Percentiles rank a stretch among this genome's conserved stretches.
These are phyloP conservation scores for Phialocephala sp. DNA, from an alignment of 2,329 filamentous ascomycete species.

Conservation along the genomic window DNA sequence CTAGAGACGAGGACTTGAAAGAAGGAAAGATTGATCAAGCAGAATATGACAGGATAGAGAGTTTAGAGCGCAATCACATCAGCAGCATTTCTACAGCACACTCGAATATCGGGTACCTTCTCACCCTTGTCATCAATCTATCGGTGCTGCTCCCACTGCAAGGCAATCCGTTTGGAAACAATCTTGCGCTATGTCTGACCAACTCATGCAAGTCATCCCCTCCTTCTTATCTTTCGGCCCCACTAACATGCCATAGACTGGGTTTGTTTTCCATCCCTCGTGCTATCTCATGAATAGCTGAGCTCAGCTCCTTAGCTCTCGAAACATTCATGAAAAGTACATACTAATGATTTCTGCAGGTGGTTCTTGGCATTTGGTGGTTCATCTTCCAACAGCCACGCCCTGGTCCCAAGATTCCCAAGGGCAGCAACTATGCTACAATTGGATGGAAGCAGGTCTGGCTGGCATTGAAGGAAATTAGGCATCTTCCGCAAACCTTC, in stretches of 20 bases:
- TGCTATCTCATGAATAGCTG: too few species aligned
- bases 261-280: conserved; percentile 32
- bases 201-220: conserved; percentile 46
- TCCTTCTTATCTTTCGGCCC: background rate
- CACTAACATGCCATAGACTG: conserved; percentile 42
- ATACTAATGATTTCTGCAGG: too few species aligned
- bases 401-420: conserved; percentile 47
- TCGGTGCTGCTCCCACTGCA: conserved; percentile 48
- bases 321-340: too few species aligned
- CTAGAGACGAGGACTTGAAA: conserved; percentile 47
- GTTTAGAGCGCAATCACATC: conserved; percentile 49
- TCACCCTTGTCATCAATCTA: conserved; percentile 47
- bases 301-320: too few species aligned
- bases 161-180: conserved; percentile 46
- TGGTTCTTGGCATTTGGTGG: conserved; percentile 49
- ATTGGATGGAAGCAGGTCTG: conserved; percentile 51
- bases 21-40: conserved; percentile 46
- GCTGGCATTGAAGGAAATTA: conserved; percentile 46
- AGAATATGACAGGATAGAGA: conserved; percentile 49
- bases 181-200: conserved; percentile 48
- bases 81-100: conserved; percentile 51
- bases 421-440: conserved; percentile 47
- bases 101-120: conserved; percentile 49
- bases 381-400: conserved; percentile 50
- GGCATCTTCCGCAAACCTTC: conserved; percentile 48